Evolutionary conservation across 2,329 filamentous ascomycete species (phyloP), one percentile per base, ranked within the genome.

Genomic region (Aspergillus thermomutatus): DNA sequence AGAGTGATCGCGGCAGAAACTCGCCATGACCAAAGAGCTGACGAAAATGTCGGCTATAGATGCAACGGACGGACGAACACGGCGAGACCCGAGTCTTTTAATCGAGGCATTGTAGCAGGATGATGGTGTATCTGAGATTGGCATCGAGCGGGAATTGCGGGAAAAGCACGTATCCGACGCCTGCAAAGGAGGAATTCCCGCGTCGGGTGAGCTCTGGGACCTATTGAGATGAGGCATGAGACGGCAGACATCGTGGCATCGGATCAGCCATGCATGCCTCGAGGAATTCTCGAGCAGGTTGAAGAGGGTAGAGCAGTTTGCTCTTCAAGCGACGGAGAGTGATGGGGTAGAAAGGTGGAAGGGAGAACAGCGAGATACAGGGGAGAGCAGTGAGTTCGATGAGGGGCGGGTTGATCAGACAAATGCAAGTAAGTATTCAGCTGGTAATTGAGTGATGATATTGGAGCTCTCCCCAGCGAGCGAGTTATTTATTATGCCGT

Each of bases 141-240:
- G 65, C 70, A 71, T 75, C 59, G 66, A 66, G 63, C 50, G 54
- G 61, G 59, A 55, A 58, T 57, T 63, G 52, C 55, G 46, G 57
- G 60, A 54, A 34, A 60, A 52, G 57, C 66, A 60, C 59, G 64
- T 62, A 58, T 69, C 70, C 64, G 69, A 63, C 62, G 68, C 69
- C 75, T 77, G 71, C 72, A 76, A 77, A 60, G 78, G 76, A 73
- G 76, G 72, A 70, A 77, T 70, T 71, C 77, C 76, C 75, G 76
- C 75, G 72, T 75, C 72, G 64, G 73, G 69, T 68, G 76, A 78
- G 79, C 79, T 77, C 71, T 80, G 76, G 74, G 80, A 77, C 75
- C 77, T 77, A 76, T 79, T 79, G 77, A 82, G 72, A 76, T 80
- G 76, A 82, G 82, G 84, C 85, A 88, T 87, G 83, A 82, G 82